Evolutionary conservation across 176 grass and related monocot species (phyloP).

Genomic region (Guadua angustifolia): DNA sequence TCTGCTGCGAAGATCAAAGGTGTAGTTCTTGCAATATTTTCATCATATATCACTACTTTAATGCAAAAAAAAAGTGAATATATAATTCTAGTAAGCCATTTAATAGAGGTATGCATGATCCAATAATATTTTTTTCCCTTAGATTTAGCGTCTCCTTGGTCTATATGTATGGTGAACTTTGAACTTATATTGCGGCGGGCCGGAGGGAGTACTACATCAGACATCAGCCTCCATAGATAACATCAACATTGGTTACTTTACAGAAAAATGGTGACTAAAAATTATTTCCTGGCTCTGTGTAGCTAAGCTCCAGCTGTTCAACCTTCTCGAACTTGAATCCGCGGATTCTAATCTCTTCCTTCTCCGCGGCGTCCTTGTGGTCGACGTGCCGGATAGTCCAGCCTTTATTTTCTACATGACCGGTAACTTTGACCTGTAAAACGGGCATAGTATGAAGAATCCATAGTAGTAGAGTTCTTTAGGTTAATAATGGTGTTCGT

Average conservation of each 20-base stretch:
- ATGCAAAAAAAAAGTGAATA: no score
- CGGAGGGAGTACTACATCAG: background rate
- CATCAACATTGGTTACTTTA: constrained; percentile 6
- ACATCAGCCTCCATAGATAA: background rate
- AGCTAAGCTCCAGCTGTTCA: constrained; percentile 71
- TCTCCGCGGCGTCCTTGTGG: constrained; percentile 69
- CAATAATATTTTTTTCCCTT: no score
- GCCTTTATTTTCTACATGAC: constrained; percentile 63
- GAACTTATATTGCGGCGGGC: no score
- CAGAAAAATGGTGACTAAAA: background rate
- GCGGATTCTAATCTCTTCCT: constrained; percentile 76
- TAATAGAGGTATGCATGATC: no score
- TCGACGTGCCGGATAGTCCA: constrained; percentile 67
- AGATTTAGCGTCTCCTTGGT: no score
- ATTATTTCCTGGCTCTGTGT: constrained; percentile 49
- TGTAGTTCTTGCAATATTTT: no score
- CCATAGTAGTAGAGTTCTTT: background rate
- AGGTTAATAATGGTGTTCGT: background rate
- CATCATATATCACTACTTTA: no score
- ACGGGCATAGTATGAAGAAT: background rate
- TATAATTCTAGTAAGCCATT: no score
- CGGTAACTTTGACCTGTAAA: constrained; percentile 66
- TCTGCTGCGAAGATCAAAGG: no score
- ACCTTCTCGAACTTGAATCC: constrained; percentile 84
- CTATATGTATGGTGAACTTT: no score